Evolutionary conservation across 331 rosid species (phyloP).

Genomic region (Dryas integrifolia): DNA sequence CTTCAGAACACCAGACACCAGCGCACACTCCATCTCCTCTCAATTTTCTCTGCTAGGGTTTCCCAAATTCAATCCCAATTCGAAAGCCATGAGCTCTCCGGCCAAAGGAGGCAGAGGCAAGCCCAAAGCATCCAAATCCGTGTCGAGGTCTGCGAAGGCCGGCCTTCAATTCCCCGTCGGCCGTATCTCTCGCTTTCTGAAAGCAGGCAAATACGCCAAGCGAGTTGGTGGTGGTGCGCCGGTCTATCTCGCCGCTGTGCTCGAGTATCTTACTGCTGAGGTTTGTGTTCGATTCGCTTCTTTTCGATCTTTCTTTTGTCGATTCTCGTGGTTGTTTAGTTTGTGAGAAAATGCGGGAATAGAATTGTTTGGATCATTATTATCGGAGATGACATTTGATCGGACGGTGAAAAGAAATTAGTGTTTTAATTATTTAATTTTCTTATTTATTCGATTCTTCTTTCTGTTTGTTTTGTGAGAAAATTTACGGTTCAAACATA

Average conservation of each 20-base stretch:
- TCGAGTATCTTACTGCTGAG: slow-evolving; percentile 63
- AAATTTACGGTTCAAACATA: too few relatives aligned
- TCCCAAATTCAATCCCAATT: background rate
- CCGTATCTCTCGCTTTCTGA: slow-evolving; percentile 58
- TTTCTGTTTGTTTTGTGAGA: background rate
- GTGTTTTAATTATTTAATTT: too few relatives aligned
- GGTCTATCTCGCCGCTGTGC: slow-evolving; percentile 55
- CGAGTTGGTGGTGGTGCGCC: slow-evolving; percentile 63
- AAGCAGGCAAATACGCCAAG: slow-evolving; percentile 49
- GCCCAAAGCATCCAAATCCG: slow-evolving; percentile 43
- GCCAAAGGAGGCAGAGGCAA: slow-evolving; percentile 50
- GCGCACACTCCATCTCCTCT: background rate
- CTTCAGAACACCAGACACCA: background rate
- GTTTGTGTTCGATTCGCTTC: background rate
- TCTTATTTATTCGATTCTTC: background rate
- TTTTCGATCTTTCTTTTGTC: background rate
- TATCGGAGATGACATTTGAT: background rate
- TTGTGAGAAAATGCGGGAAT: background rate
- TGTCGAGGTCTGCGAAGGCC: slow-evolving; percentile 53
- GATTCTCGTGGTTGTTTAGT: background rate
- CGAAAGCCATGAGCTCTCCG: slow-evolving; percentile 26
- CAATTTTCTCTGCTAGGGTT: slow-evolving; percentile 7
- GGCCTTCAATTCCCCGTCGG: slow-evolving; percentile 73
- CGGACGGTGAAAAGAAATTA: background rate
- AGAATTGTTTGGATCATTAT: background rate